Base-by-base conservation (phyloP, 2,329 filamentous ascomycete species). In the Dactylonectria estremocensis region DNA sequence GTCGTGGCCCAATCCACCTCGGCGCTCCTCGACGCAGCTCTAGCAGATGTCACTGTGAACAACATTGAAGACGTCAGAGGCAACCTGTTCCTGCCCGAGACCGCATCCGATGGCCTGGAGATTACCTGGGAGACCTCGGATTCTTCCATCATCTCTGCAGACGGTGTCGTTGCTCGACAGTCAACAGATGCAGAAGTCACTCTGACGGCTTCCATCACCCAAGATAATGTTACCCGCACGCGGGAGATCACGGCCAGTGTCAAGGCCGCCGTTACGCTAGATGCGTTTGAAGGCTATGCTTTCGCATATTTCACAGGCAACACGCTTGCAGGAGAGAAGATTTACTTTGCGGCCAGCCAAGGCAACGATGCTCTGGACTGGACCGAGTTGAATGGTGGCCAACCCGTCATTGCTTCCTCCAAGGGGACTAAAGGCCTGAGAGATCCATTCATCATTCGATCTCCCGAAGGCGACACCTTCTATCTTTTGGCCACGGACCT, bases 371-470 rank as follows among this genome's bases (percentile, higher is more conserved):
- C 86, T 0, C 75, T 87, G 1, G 77, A 81, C 54, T 88, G 86
- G 86, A 78, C 76, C 3, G 85, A 87, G 61, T 66, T 88, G 37
- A 88, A 88, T 60, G 78, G 78, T 0, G 84, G 83, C 1, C 76
- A 85, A 61, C 83, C 86, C 0, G 80, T 85, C 5, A 72, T 88
- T 8, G 80, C 78, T 3, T 87, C 85, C 0, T 80, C 78, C 0
- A 63, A 81, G 50, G 86, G 86, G 45, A 88, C 86, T 0, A 82
- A 78, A 24, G 86, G 86, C 2, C 72, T 88, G 5, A 81, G 86
- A 14, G 86, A 88, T 66, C 86, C 86, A 1, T 88, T 88, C 65
- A 77, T 88, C 50, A 86, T 88, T 22, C 82, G 86, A 13, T 85
- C 85, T 0, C 80, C 75, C 0, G 85, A 88, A 28, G 85, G 86